Base-by-base conservation (phyloP, 2,329 filamentous ascomycete genomes). In the Ophiognomonia clavigignenti-juglandacearum region DNA sequence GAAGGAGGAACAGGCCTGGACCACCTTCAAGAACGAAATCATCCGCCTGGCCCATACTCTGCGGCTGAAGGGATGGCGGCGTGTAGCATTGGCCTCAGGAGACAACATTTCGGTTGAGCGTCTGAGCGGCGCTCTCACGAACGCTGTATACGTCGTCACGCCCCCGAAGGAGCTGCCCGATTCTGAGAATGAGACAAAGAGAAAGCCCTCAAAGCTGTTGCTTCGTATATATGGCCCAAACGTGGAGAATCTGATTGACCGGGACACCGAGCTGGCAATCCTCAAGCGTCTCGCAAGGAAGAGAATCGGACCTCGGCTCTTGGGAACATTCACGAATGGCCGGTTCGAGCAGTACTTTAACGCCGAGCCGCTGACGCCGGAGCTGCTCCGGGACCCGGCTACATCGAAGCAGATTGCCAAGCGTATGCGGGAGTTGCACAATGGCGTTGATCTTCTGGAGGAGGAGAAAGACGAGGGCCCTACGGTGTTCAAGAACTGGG, bases 291-390 rank as follows among this genome's bases (percentile, higher is more conserved):
- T 98, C 26, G 89, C 88, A 3, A 83, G 87, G 46, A 96, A 96
- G 73, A 90, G 86, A 57, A 98, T 98, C 54, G 93, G 93, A 3
- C 93, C 93, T 5, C 82, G 89, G 14, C 73, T 98, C 24, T 74
- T 98, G 1, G 93, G 93, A 1, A 96, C 89, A 0, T 98, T 98
- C 64, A 80, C 77, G 45, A 98, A 98, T 60, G 93, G 93, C 9
- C 86, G 93, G 5, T 98, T 98, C 56, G 93, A 98, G 67, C 86
- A 98, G 64, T 97, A 84, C 62, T 87, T 96, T 62, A 82, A 96
- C 61, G 90, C 93, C 1, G 80, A 81, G 31, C 84, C 93, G 1
- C 76, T 98, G 35, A 92, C 84, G 0, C 76, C 85, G 0, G 73
- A 78, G 22, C 87, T 95, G 55, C 68, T 98, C 38, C 84, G 88